phyloP scores from a whole-genome alignment of 441 rosid genomes.

The Daphne laureola region DNA sequence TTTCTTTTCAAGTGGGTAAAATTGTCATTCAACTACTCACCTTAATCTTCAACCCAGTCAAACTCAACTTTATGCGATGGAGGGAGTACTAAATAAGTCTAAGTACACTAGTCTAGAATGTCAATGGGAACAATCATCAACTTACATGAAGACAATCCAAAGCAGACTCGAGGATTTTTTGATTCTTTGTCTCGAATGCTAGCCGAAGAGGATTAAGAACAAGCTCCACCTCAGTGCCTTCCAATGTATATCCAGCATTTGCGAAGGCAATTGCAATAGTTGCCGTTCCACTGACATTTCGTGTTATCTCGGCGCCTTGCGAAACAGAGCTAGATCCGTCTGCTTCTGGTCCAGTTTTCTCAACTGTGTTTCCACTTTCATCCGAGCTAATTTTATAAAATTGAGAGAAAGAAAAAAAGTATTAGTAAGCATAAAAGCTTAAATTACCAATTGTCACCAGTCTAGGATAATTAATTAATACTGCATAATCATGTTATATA shows the following conservation, averaged over 20 bases:
- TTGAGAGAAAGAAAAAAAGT: background rate
- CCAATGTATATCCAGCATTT: slow-evolving; percentile 82
- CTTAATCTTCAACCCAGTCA: no score
- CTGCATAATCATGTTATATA: background rate
- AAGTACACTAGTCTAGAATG: background rate
- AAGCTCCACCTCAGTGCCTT: slow-evolving; percentile 79
- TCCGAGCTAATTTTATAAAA: slow-evolving; percentile 29
- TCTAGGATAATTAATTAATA: background rate
- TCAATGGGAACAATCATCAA: slow-evolving; percentile 6
- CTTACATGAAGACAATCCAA: slow-evolving; percentile 99
- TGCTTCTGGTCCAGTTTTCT: slow-evolving; percentile 35
- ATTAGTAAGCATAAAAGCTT: slow-evolving; percentile 9
- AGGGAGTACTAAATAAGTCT: no score
- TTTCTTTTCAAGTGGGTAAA: no score
- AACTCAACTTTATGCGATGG: no score
- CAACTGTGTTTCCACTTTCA: slow-evolving; percentile 53
- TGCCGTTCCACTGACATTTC: slow-evolving; percentile 31
- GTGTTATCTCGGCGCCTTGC: slow-evolving; percentile 32
- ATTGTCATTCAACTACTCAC: no score
- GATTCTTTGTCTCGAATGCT: slow-evolving; percentile 90
- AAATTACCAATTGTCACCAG: background rate
- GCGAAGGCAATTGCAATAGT: slow-evolving; percentile 60
- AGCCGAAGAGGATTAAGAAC: slow-evolving; percentile 84
- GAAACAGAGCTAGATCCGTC: slow-evolving; percentile 28
- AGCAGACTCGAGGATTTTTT: slow-evolving; percentile 85